Evolutionary conservation across 257 asterid genomes (phyloP).

Genomic region (Ilex aquifolium): DNA sequence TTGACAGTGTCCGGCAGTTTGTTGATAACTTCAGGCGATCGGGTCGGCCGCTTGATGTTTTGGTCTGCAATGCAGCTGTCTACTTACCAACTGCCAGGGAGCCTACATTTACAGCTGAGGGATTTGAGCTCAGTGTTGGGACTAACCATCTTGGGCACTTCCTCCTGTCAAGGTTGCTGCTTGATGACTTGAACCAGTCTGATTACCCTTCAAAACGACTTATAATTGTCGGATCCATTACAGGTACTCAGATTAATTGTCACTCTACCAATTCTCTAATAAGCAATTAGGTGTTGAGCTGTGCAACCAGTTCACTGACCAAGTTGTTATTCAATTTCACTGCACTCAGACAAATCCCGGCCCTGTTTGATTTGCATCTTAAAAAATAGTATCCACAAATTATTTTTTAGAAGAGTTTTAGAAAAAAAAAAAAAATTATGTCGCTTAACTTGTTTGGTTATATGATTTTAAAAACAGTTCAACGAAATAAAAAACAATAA

Average conservation of each 20-base stretch:
- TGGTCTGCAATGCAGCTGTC: conserved; percentile 89
- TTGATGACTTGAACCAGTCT: conserved; percentile 72
- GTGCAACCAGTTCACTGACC: too few relatives aligned
- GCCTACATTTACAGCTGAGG: conserved; percentile 79
- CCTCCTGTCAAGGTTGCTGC: conserved; percentile 74
- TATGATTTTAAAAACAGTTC: too few relatives aligned
- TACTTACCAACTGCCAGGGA: conserved; percentile 80
- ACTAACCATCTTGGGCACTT: conserved; percentile 89
- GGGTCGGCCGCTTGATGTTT: conserved; percentile 57
- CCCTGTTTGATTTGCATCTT: too few relatives aligned
- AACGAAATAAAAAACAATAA: too few relatives aligned
- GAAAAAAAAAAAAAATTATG: too few relatives aligned
- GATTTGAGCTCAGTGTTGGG: conserved; percentile 90
- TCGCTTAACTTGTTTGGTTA: too few relatives aligned
- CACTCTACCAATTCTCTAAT: too few relatives aligned
- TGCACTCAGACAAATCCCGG: too few relatives aligned
- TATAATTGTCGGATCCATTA: conserved; percentile 90
- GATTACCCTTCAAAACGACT: conserved; percentile 81
- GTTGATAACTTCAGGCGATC: conserved; percentile 60
- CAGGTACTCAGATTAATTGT: conserved; percentile 35
- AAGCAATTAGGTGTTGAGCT: too few relatives aligned
- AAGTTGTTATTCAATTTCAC: too few relatives aligned
- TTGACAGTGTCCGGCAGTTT: conserved; percentile 85
- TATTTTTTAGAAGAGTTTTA: too few relatives aligned
- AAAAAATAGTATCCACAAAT: too few relatives aligned